Evolutionary conservation across 2,329 filamentous ascomycete genomes (phyloP).

Genomic region (Diaporthe vexans): DNA sequence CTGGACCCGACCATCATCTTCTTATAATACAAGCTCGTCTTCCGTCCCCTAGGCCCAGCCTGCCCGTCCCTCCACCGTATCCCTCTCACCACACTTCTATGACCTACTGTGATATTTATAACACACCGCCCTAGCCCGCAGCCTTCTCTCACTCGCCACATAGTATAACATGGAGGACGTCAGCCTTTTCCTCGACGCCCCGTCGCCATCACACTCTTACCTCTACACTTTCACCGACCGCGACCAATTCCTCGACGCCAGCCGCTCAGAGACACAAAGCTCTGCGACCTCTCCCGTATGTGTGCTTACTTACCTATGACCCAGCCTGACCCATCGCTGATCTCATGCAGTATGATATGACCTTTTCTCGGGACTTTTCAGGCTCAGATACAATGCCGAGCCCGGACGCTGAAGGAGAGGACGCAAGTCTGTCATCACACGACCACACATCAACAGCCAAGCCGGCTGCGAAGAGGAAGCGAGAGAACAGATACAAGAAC

Average conservation of each 20-base stretch:
- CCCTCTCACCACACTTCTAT: constrained; percentile 12
- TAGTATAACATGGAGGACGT: constrained; percentile 50
- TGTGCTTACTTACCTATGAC: constrained; percentile 8
- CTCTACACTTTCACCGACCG: constrained; percentile 53
- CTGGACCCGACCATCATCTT: constrained; percentile 20
- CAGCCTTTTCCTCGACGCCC: constrained; percentile 48
- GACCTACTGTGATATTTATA: constrained; percentile 21
- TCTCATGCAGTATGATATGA: constrained; percentile 51
- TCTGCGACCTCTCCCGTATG: constrained; percentile 55
- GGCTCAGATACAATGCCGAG: constrained; percentile 44
- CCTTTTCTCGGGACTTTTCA: constrained; percentile 44
- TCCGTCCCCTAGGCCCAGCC: constrained; percentile 1
- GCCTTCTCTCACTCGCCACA: background rate
- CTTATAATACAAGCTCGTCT: constrained; percentile 34
- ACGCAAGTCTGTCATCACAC: constrained; percentile 38
- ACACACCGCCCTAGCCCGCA: constrained; percentile 5
- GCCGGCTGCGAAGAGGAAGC: constrained; percentile 60
- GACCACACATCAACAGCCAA: constrained; percentile 50
- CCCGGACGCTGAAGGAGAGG: constrained; percentile 40
- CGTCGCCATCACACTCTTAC: constrained; percentile 52
- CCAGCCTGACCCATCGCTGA: constrained; percentile 39
- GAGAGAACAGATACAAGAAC: constrained; percentile 67
- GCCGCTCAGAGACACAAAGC: constrained; percentile 54
- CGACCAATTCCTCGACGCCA: constrained; percentile 54
- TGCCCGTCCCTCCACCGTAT: constrained; percentile 6